Evolutionary conservation across 208 protist species (phyloP).

Genomic region (Angomonas deanei): DNA sequence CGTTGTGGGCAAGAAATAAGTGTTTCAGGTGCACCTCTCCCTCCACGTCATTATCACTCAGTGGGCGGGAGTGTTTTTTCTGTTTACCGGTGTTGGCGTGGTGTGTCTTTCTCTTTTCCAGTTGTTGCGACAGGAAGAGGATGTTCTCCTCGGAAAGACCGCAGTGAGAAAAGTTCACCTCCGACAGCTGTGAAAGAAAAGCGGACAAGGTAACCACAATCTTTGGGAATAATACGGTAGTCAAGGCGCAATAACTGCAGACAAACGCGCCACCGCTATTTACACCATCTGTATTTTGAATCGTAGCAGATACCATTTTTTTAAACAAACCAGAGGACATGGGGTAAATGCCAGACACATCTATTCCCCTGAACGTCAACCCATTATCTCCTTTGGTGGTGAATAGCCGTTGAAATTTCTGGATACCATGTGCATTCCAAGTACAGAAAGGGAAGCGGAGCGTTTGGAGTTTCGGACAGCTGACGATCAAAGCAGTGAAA

Average conservation of each 20-base stretch:
- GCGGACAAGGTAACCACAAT: not conserved
- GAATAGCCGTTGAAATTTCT: not conserved
- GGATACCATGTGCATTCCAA: not conserved
- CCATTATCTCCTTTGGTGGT: not conserved
- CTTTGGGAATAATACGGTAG: not conserved
- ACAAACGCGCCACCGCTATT: not conserved
- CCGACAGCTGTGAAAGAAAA: not conserved
- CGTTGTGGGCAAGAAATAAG: no score
- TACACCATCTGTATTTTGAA: not conserved
- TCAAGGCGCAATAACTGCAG: not conserved
- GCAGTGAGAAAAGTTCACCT: constrained; percentile 10
- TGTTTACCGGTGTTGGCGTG: no score
- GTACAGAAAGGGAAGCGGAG: not conserved
- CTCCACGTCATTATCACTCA: no score
- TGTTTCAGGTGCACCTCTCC: no score
- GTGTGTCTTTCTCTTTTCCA: no score
- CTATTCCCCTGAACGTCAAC: not conserved
- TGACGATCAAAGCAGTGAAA: not conserved
- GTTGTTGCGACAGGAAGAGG: no score
- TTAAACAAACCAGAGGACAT: not conserved
- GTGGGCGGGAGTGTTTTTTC: no score
- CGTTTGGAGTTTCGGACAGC: not conserved
- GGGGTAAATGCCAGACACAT: not conserved
- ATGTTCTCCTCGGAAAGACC: no score
- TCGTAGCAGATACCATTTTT: not conserved